These are phyloP conservation scores for Teunomyces panamensis DNA, from an alignment of 805 yeast genomes.

Conservation along the genomic window DNA sequence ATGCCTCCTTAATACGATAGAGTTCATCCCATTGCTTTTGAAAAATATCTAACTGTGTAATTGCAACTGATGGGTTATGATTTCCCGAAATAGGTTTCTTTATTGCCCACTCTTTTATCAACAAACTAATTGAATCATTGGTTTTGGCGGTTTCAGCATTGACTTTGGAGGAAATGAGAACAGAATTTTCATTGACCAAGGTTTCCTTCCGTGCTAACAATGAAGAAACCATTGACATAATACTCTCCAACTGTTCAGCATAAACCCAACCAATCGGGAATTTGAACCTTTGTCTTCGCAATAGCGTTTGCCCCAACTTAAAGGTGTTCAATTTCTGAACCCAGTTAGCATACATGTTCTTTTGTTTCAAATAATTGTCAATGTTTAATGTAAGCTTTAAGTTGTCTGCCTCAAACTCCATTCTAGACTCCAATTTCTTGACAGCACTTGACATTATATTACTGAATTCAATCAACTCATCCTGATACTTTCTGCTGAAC, in stretches of 20 bases:
- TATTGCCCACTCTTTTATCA: constrained; percentile 46
- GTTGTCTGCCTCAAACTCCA: constrained; percentile 35
- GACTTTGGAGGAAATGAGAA: constrained; percentile 41
- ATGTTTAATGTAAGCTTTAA: constrained; percentile 38
- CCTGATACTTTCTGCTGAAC: constrained; percentile 39
- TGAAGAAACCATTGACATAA: constrained; percentile 40
- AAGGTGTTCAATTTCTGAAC: constrained; percentile 9
- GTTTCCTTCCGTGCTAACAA: constrained; percentile 32
- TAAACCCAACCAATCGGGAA: constrained; percentile 56
- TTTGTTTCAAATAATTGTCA: constrained; percentile 19
- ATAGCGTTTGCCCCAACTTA: constrained; percentile 30
- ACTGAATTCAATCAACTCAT: constrained; percentile 26
- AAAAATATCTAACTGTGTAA: constrained; percentile 31
- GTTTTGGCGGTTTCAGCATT: constrained; percentile 38
- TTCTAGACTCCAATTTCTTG: constrained; percentile 25
- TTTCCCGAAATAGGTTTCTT: constrained; percentile 47
- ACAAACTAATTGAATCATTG: constrained; percentile 22
- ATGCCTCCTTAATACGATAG: constrained; percentile 15
- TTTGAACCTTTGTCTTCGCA: constrained; percentile 43
- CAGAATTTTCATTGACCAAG: constrained; percentile 40
- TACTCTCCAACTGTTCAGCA: constrained; percentile 60
- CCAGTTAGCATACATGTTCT: constrained; percentile 15
- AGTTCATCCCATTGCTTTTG: constrained; percentile 12
- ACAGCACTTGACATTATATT: constrained; percentile 30
- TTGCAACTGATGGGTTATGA: constrained; percentile 42